Conservation (phyloP, 2,329 filamentous ascomycete genomes). For the Nakataea oryzae region DNA sequence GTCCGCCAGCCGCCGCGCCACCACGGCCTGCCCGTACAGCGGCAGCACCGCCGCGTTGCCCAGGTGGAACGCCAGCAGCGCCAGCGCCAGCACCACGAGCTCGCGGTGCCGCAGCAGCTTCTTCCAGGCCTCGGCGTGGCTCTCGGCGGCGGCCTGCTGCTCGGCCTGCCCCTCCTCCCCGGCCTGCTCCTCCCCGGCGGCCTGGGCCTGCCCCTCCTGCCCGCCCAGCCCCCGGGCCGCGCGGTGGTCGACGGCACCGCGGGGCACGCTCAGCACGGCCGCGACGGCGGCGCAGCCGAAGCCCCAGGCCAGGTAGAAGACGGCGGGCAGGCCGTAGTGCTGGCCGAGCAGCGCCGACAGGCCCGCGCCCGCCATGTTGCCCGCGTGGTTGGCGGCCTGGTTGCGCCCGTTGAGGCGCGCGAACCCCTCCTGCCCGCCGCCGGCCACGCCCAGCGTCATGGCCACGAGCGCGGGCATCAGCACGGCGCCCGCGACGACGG, state of each 20-base stretch:
- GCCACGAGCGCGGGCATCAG: neutral
- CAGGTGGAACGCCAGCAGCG: neutral
- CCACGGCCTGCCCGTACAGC: slow-evolving; percentile 1
- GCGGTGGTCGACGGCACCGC: neutral
- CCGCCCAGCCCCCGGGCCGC: neutral
- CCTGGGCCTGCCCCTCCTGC: neutral
- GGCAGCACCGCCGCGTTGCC: neutral
- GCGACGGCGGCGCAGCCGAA: neutral
- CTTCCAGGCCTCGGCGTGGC: neutral
- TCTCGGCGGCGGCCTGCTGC: neutral
- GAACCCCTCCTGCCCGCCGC: neutral
- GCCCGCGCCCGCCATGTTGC: neutral
- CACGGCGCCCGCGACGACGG: neutral
- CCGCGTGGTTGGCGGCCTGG: slow-evolving; percentile 1
- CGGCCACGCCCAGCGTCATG: neutral
- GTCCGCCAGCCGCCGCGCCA: neutral
- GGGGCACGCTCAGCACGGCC: neutral
- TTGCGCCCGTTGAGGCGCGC: neutral
- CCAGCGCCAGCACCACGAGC: neutral
- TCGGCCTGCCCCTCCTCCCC: neutral
- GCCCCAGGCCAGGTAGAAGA: neutral
- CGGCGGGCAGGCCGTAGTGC: neutral
- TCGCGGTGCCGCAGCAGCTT: neutral
- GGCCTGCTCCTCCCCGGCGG: neutral
- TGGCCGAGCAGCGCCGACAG: neutral